These are phyloP conservation scores for Dothidotthia symphoricarpi DNA, from an alignment of 2,329 filamentous ascomycete genomes.

Conservation along the genomic window DNA sequence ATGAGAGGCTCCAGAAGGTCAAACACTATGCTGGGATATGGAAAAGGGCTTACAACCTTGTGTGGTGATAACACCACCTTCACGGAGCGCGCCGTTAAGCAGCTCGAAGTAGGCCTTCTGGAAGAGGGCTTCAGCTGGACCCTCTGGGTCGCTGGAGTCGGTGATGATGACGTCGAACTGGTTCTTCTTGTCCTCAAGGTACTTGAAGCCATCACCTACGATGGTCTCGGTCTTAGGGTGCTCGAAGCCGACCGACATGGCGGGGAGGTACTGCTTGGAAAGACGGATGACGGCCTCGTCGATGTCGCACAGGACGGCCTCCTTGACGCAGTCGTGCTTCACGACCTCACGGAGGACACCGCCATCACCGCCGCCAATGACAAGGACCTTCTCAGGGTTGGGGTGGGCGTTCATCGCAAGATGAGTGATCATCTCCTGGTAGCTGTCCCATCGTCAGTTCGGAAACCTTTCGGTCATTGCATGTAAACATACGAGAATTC, in stretches of 20 bases:
- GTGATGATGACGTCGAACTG: slow-evolving; percentile 99
- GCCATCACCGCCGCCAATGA: slow-evolving; percentile 96
- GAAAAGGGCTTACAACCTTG: slow-evolving; percentile 97
- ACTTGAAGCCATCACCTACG: slow-evolving; percentile 98
- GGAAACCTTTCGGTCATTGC: background rate
- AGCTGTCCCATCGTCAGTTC: slow-evolving; percentile 47
- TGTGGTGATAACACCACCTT: slow-evolving; percentile 97
- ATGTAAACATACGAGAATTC: slow-evolving; percentile 73
- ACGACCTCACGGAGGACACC: slow-evolving; percentile 97
- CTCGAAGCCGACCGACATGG: slow-evolving; percentile 88
- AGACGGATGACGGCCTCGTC: slow-evolving; percentile 98
- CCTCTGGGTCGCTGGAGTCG: slow-evolving; percentile 95
- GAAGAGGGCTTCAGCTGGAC: slow-evolving; percentile 94
- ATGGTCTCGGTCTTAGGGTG: slow-evolving; percentile 92
- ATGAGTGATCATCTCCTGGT: slow-evolving; percentile 99
- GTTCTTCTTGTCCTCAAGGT: slow-evolving; percentile 94
- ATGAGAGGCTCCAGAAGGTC: slow-evolving; percentile 13
- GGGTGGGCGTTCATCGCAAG: slow-evolving; percentile 98
- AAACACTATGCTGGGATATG: slow-evolving; percentile 28
- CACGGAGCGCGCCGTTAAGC: slow-evolving; percentile 80
- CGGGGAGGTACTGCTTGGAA: slow-evolving; percentile 95
- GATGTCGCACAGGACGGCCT: slow-evolving; percentile 96
- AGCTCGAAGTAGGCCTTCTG: slow-evolving; percentile 99
- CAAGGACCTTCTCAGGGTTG: slow-evolving; percentile 95
- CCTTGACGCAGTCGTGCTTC: slow-evolving; percentile 97